Percentiles rank a stretch among this genome's conserved stretches.
phyloP scores from a whole-genome alignment of 2,329 filamentous ascomycete genomes.

The Dactylonectria macrodidyma region DNA sequence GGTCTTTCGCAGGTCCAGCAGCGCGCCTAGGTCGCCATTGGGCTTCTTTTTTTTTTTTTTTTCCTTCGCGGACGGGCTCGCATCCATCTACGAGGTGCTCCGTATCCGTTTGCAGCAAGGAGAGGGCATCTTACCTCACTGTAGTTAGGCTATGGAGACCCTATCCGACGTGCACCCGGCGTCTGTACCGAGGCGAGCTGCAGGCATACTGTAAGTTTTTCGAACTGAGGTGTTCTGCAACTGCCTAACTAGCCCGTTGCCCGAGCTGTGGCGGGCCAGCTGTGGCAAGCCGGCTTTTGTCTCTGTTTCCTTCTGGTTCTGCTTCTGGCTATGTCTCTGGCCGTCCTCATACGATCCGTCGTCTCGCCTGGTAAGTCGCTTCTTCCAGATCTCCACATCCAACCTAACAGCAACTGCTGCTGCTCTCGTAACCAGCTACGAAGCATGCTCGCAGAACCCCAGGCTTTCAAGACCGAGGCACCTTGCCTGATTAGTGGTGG shows the following conservation, averaged over 20 bases:
- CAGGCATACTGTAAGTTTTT: background rate
- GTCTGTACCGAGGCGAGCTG: background rate
- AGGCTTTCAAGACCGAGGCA: conserved; percentile 18
- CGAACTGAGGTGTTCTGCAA: too few relatives aligned
- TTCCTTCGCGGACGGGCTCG: background rate
- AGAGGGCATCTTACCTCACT: background rate
- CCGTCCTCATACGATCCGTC: background rate
- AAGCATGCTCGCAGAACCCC: conserved; percentile 3
- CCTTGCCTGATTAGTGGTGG: conserved; percentile 21
- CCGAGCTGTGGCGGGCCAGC: background rate
- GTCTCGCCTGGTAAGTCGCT: background rate
- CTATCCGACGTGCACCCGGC: background rate
- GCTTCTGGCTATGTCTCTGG: too few relatives aligned
- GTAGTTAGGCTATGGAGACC: too few relatives aligned
- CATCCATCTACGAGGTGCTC: background rate
- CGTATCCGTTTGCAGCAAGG: background rate
- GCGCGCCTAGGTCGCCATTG: conserved; percentile 11
- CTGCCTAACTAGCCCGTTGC: background rate
- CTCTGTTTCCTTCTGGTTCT: background rate
- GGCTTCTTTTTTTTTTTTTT: background rate
- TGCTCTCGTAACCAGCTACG: background rate
- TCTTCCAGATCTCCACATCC: background rate
- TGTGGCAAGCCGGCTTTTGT: background rate
- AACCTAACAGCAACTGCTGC: background rate
- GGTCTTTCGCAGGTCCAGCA: conserved; percentile 8